Evolutionary conservation across 768 basidiomycete species (phyloP).

Genomic region (Wakefieldia striispora): DNA sequence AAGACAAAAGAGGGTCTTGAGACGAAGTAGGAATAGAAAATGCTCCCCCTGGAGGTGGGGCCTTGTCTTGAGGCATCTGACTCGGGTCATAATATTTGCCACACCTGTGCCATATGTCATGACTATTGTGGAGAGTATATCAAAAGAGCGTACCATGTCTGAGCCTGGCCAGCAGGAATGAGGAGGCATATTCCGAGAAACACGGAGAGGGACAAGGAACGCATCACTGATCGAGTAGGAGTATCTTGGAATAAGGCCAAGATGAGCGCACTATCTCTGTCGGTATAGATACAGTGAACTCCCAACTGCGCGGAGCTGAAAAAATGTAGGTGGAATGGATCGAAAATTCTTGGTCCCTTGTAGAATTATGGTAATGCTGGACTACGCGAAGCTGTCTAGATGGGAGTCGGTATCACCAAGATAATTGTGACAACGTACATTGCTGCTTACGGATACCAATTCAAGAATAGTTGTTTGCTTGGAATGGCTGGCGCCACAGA

Average conservation of each 20-base stretch:
- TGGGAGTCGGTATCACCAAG: too few relatives aligned
- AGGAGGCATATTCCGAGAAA: conserved; percentile 16
- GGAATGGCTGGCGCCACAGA: too few relatives aligned
- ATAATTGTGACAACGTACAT: too few relatives aligned
- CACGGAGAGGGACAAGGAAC: conserved; percentile 5
- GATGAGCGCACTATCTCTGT: conserved; percentile 5
- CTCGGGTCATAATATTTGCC: conserved; percentile 53
- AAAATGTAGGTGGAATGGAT: too few relatives aligned
- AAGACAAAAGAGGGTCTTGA: conserved; percentile 45
- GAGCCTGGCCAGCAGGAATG: conserved; percentile 16
- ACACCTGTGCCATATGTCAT: conserved; percentile 30
- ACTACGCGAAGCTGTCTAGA: too few relatives aligned
- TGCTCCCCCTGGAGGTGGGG: conserved; percentile 49
- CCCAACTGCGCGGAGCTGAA: neutral
- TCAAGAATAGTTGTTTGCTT: too few relatives aligned
- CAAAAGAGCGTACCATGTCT: conserved; percentile 27
- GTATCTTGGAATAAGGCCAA: neutral
- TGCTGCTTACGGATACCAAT: too few relatives aligned
- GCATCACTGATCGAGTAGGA: conserved; percentile 6
- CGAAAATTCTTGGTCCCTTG: too few relatives aligned
- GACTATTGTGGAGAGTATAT: neutral
- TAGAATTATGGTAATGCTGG: too few relatives aligned
- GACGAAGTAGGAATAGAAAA: conserved; percentile 41
- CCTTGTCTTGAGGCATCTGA: conserved; percentile 28
- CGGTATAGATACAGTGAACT: neutral